These are phyloP conservation scores for Calonectria hawksworthii DNA, from an alignment of 2,329 filamentous ascomycete species.

Conservation along the genomic window DNA sequence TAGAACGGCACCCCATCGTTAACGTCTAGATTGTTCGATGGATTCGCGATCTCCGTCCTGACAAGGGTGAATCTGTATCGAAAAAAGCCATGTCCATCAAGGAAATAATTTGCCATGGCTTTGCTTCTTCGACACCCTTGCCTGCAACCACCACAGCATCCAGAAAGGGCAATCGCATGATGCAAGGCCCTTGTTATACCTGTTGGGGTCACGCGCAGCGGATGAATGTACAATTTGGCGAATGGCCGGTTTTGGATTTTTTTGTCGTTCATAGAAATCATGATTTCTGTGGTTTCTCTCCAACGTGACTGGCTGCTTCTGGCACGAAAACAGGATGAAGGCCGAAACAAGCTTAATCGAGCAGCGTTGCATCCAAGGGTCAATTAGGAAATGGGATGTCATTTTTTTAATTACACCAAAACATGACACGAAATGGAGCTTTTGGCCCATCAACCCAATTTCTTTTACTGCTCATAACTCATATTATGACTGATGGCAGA, in stretches of 20 bases:
- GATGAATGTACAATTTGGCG: background rate
- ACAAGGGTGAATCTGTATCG: background rate
- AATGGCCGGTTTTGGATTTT: background rate
- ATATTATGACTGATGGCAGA: background rate
- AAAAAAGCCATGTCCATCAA: background rate
- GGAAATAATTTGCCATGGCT: background rate
- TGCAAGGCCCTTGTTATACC: background rate
- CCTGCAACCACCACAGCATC: background rate
- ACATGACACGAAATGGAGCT: background rate
- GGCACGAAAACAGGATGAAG: background rate
- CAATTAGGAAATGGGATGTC: background rate
- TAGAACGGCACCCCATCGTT: background rate
- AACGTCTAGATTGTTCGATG: background rate
- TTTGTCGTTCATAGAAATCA: conserved; percentile 7
- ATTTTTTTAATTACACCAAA: background rate
- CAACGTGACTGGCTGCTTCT: conserved; percentile 10
- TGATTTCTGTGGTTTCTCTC: conserved; percentile 40
- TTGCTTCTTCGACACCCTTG: background rate
- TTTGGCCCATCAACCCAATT: background rate
- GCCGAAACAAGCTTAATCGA: background rate
- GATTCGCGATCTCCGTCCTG: background rate
- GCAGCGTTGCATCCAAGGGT: too few species aligned
- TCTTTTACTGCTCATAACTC: background rate
- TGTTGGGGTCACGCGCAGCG: background rate
- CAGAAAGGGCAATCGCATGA: conserved; percentile 37